Percentiles rank a stretch among this genome's conserved stretches.
Conservation (phyloP, 1,139 yeast genomes). For the Suhomyces ambrosiae region DNA sequence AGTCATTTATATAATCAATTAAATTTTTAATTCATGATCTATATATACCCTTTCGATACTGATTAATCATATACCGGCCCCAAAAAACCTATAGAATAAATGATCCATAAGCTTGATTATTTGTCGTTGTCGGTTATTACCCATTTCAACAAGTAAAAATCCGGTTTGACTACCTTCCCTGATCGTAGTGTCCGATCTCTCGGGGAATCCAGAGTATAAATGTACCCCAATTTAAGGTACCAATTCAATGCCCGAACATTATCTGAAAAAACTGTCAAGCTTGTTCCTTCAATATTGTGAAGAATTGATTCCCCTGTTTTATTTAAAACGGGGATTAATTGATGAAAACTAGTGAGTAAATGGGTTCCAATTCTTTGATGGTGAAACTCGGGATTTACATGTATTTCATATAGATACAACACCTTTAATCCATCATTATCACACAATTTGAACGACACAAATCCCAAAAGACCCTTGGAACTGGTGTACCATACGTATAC, state of each 20-base stretch:
- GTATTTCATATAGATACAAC: slow-evolving; percentile 58
- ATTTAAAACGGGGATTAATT: slow-evolving; percentile 22
- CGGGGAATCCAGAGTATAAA: slow-evolving; percentile 44
- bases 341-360: slow-evolving; percentile 36
- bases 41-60: too few species aligned
- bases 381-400: slow-evolving; percentile 36
- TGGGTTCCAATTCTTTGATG: slow-evolving; percentile 35
- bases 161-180: slow-evolving; percentile 45
- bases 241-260: slow-evolving; percentile 45
- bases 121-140: too few species aligned
- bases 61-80: too few species aligned
- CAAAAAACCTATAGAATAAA: too few species aligned
- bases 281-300: slow-evolving; percentile 29
- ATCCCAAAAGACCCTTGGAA: slow-evolving; percentile 27
- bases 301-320: slow-evolving; percentile 6
- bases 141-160: slow-evolving; percentile 34
- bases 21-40: too few species aligned
- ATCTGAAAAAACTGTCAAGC: slow-evolving; percentile 55
- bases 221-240: slow-evolving; percentile 46
- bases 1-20: too few species aligned
- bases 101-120: too few species aligned
- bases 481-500: slow-evolving; percentile 36
- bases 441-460: slow-evolving; percentile 46
- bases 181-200: slow-evolving; percentile 39
- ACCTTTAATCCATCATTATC: slow-evolving; percentile 33